Base-by-base conservation (phyloP, 108 stramenopile species). In the Nitzschia sp. region DNA sequence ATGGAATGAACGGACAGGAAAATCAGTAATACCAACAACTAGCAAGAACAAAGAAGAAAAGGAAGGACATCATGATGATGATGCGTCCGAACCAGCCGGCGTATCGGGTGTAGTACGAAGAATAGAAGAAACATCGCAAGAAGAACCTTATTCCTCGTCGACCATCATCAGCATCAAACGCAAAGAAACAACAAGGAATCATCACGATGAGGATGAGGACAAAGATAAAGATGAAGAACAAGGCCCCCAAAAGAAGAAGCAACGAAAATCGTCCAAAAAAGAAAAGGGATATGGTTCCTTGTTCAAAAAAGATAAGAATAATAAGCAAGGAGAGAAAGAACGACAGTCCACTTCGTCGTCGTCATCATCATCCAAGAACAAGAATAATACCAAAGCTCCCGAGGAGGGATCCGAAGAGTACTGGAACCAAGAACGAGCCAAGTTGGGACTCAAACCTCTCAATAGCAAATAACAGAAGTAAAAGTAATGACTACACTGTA, bases 401-500 rank as follows among this genome's bases (percentile, higher is more conserved):
- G 72, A 58, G 0, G 79, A 73, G 17, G 67, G 53, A 33, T 77
- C 75, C 9, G 86, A 81, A 3, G 89, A 92, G 60, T 92, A 85
- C 60, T 95, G 94, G 94, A 89, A 95, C 62, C 80, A 83, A 44
- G 68, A 92, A 76, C 75, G 94, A 23, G 84, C 84, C 17, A 89
- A 84, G 47, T 66, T 95, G 15, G 94, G 94, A 26, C 58, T 95
- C 72, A 85, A 84, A 66, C 86, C 87, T 30, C 79, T 93, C 48
- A 50, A 21, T 22, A 50, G 19, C 16, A 50, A 50, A 41, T 41
- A 41, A 13, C 6, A 41, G n/a, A n/a, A n/a, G n/a, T n/a, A n/a
- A n/a, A n/a, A n/a, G n/a, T n/a, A n/a, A n/a, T n/a, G n/a, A n/a
- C n/a, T n/a, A n/a, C n/a, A n/a, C n/a, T n/a, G n/a, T n/a, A n/a